Conservation (phyloP, 2,329 filamentous ascomycete genomes). For the Xenoacremonium recifei region DNA sequence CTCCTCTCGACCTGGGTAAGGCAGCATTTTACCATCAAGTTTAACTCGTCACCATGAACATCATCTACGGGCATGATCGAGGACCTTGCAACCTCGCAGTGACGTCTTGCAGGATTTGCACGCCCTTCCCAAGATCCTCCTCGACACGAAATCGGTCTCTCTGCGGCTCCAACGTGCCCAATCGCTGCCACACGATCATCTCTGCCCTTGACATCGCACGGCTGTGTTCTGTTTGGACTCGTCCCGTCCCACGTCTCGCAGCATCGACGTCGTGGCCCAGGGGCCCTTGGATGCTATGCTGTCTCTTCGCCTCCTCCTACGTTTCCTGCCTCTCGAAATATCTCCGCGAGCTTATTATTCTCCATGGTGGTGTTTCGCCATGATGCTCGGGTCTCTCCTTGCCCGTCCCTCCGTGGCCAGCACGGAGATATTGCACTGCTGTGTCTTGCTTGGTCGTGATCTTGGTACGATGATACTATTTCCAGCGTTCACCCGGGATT, state of each 20-base stretch:
- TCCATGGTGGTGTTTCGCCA: background rate
- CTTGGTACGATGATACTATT: slow-evolving; percentile 14
- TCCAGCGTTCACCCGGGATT: no score
- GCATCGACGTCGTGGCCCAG: slow-evolving; percentile 22
- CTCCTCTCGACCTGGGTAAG: no score
- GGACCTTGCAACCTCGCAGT: no score
- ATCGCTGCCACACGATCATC: no score
- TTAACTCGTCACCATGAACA: no score
- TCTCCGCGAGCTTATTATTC: background rate
- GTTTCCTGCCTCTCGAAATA: background rate
- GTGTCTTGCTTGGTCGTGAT: slow-evolving; percentile 6
- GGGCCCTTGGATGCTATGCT: slow-evolving; percentile 4
- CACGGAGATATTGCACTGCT: slow-evolving; percentile 11
- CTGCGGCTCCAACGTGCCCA: no score
- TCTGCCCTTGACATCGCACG: background rate
- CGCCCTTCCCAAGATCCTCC: no score
- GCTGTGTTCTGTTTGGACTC: slow-evolving; percentile 19
- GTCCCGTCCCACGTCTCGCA: slow-evolving; percentile 24
- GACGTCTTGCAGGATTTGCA: no score
- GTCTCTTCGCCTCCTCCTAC: background rate
- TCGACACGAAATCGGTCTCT: no score
- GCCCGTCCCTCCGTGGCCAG: background rate
- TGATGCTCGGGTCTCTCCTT: background rate
- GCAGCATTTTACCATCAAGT: no score
- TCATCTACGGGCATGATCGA: no score